A percentile compares a stretch with the other conserved stretches of the same genome.
Evolutionary conservation across 148 eudicot species (phyloP).

Genomic region (Spergularia bocconei): DNA sequence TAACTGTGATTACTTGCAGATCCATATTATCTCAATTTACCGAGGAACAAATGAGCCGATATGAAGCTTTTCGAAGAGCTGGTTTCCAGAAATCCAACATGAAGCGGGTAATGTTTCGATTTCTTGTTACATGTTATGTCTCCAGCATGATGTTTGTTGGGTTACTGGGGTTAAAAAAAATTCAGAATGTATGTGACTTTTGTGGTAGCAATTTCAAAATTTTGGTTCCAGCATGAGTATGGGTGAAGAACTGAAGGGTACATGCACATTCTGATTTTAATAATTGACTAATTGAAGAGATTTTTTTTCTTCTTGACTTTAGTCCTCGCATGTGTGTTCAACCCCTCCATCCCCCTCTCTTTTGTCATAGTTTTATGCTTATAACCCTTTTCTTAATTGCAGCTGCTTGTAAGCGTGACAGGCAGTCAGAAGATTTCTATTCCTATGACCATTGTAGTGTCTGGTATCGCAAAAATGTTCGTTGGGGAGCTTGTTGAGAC

Average conservation of each 20-base stretch:
- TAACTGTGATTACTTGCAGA: slow-evolving; percentile 34
- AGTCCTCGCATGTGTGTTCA: neutral
- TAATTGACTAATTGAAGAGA: neutral
- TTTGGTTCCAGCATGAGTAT: neutral
- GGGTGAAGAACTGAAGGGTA: neutral
- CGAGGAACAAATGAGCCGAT: slow-evolving; percentile 84
- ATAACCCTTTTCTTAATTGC: slow-evolving; percentile 25
- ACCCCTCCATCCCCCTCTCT: neutral
- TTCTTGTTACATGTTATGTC: neutral
- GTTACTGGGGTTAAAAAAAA: neutral
- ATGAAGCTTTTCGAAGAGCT: slow-evolving; percentile 87
- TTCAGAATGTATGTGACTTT: slow-evolving; percentile 1
- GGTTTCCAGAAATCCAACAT: slow-evolving; percentile 91
- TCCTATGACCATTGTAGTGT: slow-evolving; percentile 91
- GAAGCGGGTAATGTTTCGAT: slow-evolving; percentile 60
- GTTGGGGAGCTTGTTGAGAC: slow-evolving; percentile 96
- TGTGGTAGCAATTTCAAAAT: neutral
- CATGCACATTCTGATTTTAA: neutral
- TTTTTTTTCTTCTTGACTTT: neutral
- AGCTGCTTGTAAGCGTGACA: slow-evolving; percentile 79
- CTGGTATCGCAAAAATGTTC: slow-evolving; percentile 96
- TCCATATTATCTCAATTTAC: slow-evolving; percentile 69
- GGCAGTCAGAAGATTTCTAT: slow-evolving; percentile 85
- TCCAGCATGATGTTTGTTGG: neutral
- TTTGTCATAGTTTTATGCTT: neutral